phyloP scores from a whole-genome alignment of 768 basidiomycete genomes.

The Mycena sanguinolenta region DNA sequence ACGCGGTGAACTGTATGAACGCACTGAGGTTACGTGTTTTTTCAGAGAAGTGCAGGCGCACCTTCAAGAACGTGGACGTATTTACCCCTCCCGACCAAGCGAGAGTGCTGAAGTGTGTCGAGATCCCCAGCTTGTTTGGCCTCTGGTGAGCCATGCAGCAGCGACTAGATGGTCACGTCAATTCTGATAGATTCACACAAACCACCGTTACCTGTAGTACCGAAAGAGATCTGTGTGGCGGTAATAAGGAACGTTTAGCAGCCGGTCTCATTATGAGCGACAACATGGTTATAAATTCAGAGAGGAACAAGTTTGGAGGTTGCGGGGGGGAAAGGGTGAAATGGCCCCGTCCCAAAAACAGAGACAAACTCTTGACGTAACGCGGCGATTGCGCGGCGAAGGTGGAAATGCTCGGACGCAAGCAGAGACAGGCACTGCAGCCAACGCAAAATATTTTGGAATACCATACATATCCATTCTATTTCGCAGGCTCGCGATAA shows the following conservation, averaged over 20 bases:
- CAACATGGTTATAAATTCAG: slow-evolving; percentile 27
- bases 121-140: slow-evolving; percentile 87
- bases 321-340: background rate
- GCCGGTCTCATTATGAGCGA: slow-evolving; percentile 31
- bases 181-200: slow-evolving; percentile 27
- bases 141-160: slow-evolving; percentile 94
- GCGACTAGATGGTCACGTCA: slow-evolving; percentile 64
- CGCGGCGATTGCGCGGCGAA: too few relatives aligned
- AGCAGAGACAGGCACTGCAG: too few relatives aligned
- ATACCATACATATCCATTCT: too few relatives aligned
- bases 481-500: too few relatives aligned
- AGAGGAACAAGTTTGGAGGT: background rate
- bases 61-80: slow-evolving; percentile 93
- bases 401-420: too few relatives aligned
- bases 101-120: slow-evolving; percentile 85
- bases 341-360: slow-evolving; percentile 4
- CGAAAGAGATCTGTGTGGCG: slow-evolving; percentile 65
- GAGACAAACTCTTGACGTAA: slow-evolving; percentile 11
- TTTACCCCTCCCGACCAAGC: slow-evolving; percentile 92
- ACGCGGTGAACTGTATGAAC: slow-evolving; percentile 81
- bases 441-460: too few relatives aligned
- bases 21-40: background rate
- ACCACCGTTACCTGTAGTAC: slow-evolving; percentile 65
- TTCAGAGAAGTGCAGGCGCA: slow-evolving; percentile 50
- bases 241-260: slow-evolving; percentile 28